Percentiles rank a stretch among this genome's conserved stretches.
Conservation (phyloP, 352 stramenopile species). For the Peronosclerospora sorghi region DNA sequence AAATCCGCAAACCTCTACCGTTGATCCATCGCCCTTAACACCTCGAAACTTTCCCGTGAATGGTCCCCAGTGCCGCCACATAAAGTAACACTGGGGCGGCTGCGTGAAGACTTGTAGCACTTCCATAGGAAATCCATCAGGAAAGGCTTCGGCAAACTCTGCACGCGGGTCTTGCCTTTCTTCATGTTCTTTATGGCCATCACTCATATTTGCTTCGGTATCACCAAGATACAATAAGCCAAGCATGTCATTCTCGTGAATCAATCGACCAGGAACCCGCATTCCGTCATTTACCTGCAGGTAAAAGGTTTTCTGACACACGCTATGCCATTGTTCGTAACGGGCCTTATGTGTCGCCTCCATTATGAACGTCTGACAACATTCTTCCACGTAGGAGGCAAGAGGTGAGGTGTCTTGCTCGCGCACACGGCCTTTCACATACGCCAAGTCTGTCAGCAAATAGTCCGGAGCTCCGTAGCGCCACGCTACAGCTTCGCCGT, state of each 20-base stretch:
- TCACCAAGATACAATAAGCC: conserved; percentile 49
- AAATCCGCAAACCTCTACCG: conserved; percentile 59
- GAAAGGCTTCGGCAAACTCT: conserved; percentile 50
- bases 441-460: conserved; percentile 64
- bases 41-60: conserved; percentile 61
- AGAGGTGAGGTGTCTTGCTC: conserved; percentile 46
- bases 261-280: conserved; percentile 23
- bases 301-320: conserved; percentile 46
- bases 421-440: conserved; percentile 44
- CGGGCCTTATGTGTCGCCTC: conserved; percentile 58
- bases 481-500: conserved; percentile 31
- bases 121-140: conserved; percentile 71
- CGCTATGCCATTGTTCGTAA: conserved; percentile 53
- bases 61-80: conserved; percentile 68
- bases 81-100: conserved; percentile 63
- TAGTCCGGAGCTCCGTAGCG: conserved; percentile 63
- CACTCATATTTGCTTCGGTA: conserved; percentile 19
- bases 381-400: conserved; percentile 61
- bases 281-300: conserved; percentile 64
- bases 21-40: conserved; percentile 42
- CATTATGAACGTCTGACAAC: conserved; percentile 72
- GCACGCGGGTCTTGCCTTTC: conserved; percentile 38
- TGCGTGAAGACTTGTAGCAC: conserved; percentile 72
- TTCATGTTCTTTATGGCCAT: conserved; percentile 22
- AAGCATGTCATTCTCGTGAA: conserved; percentile 59